Evolutionary conservation across 2,329 filamentous ascomycete species (phyloP), one percentile per base, ranked within the genome.

Genomic region (Westerdykella ornata): DNA sequence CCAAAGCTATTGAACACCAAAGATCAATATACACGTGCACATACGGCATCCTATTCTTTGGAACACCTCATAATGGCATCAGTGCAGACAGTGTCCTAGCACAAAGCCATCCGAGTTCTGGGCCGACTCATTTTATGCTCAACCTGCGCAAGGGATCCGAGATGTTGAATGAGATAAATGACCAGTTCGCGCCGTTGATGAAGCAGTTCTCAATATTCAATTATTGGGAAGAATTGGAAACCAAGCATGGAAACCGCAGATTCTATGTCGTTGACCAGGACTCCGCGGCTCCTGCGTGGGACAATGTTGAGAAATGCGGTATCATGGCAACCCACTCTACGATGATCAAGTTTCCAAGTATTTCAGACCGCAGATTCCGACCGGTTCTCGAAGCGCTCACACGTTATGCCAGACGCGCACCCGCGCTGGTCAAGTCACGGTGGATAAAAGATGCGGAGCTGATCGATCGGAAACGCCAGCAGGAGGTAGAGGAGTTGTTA

Each of bases 11-110:
- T 29, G 77, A 85, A 45, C 75, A 83, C 41, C 73, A 80, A 28
- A 76, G 82, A 15, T 82, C 81, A 9, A 77, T 88, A 39, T 87
- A 77, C 51, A 75, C 87, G 8, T 87, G 82, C 1, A 88, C 85
- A 0, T 88, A 82, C 55, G 85, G 43, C 3, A 49, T 54, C 4
- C 15, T 53, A 13, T 54, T 54, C 34, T n/a, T 54, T 6, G 52
- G 42, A 26, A 53, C 52, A 35, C 48, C 49, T 30, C 49, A 54
- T 36, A 39, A 38, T 35, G 49, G 51, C 14, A 42, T 54, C 14
- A 46, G 37, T 31, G 42, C 48, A 22, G 42, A 51, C 12, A 41
- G 40, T 16, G 20, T 49, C 29, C 22, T 45, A 26, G 16, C 38
- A 4, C 41, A 40, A 37, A 33, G 32, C 18, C 15, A 28, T 28